phyloP scores from a whole-genome alignment of 768 basidiomycete genomes.

The Guyanaporus albipodus region DNA sequence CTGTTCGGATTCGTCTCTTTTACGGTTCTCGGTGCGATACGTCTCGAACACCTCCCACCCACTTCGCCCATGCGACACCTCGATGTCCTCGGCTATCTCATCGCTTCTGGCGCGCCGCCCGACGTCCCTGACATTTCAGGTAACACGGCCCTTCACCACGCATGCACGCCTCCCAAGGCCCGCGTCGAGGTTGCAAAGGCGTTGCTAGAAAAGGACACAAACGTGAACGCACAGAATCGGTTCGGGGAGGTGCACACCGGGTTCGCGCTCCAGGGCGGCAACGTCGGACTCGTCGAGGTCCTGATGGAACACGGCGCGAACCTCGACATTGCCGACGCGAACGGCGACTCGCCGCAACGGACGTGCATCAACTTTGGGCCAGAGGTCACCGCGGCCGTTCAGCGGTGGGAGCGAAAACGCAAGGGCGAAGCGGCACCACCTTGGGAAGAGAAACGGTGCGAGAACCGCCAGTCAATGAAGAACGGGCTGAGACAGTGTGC shows the following conservation, averaged over 20 bases:
- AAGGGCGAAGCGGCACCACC: conserved; percentile 41
- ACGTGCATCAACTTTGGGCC: conserved; percentile 38
- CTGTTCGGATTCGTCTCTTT: conserved; percentile 41
- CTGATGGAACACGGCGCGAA: conserved; percentile 50
- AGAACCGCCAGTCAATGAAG: conserved; percentile 30
- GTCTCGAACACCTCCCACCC: conserved; percentile 19
- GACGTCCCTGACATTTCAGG: conserved; percentile 45
- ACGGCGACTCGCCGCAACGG: conserved; percentile 34
- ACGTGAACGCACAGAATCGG: conserved; percentile 46
- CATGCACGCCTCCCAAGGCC: conserved; percentile 28
- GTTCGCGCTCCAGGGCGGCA: conserved; percentile 32
- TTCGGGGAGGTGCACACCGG: conserved; percentile 45
- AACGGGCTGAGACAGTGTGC: conserved; percentile 40
- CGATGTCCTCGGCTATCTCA: conserved; percentile 39
- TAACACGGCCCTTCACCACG: conserved; percentile 48
- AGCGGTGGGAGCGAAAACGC: conserved; percentile 46
- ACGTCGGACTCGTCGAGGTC: conserved; percentile 36
- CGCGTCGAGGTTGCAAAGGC: conserved; percentile 33
- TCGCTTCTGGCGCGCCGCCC: conserved; percentile 38
- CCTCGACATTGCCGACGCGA: conserved; percentile 37
- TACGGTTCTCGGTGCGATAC: conserved; percentile 40
- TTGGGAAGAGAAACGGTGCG: conserved; percentile 43
- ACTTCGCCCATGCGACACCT: conserved; percentile 22
- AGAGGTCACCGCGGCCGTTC: conserved; percentile 40
- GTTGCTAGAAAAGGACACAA: conserved; percentile 45